phyloP scores from a whole-genome alignment of 148 eudicot species.

The Heliamphora exappendiculata region DNA sequence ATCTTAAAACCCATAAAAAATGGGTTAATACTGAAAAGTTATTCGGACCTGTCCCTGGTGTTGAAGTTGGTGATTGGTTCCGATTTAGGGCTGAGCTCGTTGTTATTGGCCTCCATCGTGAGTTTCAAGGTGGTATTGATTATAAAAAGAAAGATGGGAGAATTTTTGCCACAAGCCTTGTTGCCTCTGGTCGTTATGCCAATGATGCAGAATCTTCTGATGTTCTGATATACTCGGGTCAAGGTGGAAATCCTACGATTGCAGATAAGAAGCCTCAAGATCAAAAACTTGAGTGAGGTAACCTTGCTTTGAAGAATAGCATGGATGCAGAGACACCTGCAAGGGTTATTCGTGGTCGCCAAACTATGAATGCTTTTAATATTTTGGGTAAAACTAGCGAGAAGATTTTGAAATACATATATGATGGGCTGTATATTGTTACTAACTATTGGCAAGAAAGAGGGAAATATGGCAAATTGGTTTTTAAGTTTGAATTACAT shows the following conservation, averaged over 20 bases:
- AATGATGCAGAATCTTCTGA: conserved; percentile 20
- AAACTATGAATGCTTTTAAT: not conserved
- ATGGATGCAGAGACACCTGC: conserved; percentile 29
- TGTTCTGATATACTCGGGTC: conserved; percentile 34
- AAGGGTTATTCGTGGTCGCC: conserved; percentile 41
- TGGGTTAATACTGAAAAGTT: conserved; percentile 14
- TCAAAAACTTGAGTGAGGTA: conserved; percentile 45
- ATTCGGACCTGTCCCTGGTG: conserved; percentile 34
- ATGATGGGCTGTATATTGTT: conserved; percentile 57
- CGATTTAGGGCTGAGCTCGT: conserved; percentile 33
- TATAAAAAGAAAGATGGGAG: conserved; percentile 19
- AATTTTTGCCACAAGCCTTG: conserved; percentile 39
- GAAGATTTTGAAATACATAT: conserved; percentile 19
- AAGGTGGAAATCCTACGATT: conserved; percentile 36
- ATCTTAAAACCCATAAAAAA: conserved; percentile 14
- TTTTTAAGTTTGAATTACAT: conserved; percentile 32
- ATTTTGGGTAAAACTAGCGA: not conserved
- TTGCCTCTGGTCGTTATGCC: conserved; percentile 33
- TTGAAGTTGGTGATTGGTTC: conserved; percentile 46
- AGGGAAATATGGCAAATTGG: conserved; percentile 25
- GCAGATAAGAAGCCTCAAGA: conserved; percentile 22
- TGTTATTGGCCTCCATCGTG: conserved; percentile 44
- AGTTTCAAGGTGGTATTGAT: conserved; percentile 36
- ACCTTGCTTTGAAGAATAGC: conserved; percentile 50
- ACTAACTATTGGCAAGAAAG: conserved; percentile 18